Conservation (phyloP, 495 filamentous ascomycete species). For the Staphylotrichum tortipilum region DNA sequence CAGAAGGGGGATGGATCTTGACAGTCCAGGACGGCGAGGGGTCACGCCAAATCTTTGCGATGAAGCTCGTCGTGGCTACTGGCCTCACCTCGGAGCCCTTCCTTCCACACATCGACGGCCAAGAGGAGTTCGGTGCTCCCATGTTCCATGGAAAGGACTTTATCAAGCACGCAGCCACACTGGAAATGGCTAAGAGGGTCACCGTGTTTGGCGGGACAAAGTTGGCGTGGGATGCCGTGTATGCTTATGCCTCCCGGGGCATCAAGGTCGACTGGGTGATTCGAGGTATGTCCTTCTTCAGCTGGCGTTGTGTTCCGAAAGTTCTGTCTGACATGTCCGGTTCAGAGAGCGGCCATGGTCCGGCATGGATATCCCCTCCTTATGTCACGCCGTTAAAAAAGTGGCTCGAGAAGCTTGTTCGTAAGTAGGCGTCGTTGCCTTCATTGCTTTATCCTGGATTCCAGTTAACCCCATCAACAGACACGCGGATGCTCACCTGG, state of each 20-base stretch:
- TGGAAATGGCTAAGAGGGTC: conserved; percentile 33
- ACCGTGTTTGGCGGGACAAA: conserved; percentile 66
- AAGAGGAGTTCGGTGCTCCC: conserved; percentile 37
- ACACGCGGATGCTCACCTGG: conserved; percentile 36
- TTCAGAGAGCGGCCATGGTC: conserved; percentile 60
- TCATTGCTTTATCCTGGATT: background rate
- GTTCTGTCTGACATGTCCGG: background rate
- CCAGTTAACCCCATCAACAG: conserved; percentile 11
- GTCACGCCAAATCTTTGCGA: conserved; percentile 17
- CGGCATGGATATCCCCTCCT: conserved; percentile 60
- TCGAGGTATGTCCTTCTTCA: conserved; percentile 35
- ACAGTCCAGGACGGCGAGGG: conserved; percentile 17
- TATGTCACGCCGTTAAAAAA: conserved; percentile 36
- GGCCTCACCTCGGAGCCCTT: conserved; percentile 34
- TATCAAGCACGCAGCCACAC: conserved; percentile 19
- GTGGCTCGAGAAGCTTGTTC: conserved; percentile 52
- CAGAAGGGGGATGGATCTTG: conserved; percentile 34
- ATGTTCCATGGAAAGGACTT: conserved; percentile 60
- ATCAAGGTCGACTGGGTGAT: conserved; percentile 72
- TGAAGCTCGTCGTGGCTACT: conserved; percentile 30
- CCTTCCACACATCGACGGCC: conserved; percentile 28
- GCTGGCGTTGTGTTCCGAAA: background rate
- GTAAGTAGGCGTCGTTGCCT: conserved; percentile 32
- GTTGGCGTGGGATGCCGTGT: conserved; percentile 69
- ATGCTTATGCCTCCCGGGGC: conserved; percentile 55